phyloP scores from a whole-genome alignment of 2,329 filamentous ascomycete genomes.

The Colletotrichum incanum region DNA sequence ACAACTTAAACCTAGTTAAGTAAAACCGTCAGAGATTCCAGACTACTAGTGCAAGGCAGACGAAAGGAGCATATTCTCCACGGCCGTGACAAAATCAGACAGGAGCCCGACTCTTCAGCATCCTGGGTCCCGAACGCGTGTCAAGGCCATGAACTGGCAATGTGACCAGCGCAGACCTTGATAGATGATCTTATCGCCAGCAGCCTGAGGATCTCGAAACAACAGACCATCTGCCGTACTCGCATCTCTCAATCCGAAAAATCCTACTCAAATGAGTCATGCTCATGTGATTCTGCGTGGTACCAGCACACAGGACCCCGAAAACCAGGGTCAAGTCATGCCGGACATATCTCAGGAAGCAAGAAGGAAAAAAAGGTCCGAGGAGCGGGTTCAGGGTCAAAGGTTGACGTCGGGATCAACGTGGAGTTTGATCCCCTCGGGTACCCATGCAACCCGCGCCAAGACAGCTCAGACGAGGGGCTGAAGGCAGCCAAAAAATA shows the following conservation, averaged over 20 bases:
- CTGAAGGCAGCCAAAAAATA: neutral
- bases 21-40: neutral
- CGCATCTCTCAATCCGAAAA: no score
- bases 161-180: neutral
- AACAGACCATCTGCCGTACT: neutral
- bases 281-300: slow-evolving; percentile 12
- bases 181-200: neutral
- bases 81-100: neutral
- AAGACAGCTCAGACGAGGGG: slow-evolving; percentile 7
- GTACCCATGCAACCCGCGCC: slow-evolving; percentile 10
- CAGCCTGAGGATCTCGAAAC: neutral
- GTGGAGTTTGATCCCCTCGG: slow-evolving; percentile 10
- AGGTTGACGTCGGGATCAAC: slow-evolving; percentile 6
- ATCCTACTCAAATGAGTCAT: neutral
- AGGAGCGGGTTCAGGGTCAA: neutral
- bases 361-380: neutral
- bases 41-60: neutral
- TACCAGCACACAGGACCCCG: neutral
- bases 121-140: neutral
- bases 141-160: neutral
- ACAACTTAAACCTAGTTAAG: neutral
- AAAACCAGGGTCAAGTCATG: neutral
- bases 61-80: neutral
- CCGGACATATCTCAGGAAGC: neutral
- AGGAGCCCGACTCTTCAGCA: neutral